phyloP scores from a whole-genome alignment of 106 monocot genomes.

The Acorus calamus region DNA sequence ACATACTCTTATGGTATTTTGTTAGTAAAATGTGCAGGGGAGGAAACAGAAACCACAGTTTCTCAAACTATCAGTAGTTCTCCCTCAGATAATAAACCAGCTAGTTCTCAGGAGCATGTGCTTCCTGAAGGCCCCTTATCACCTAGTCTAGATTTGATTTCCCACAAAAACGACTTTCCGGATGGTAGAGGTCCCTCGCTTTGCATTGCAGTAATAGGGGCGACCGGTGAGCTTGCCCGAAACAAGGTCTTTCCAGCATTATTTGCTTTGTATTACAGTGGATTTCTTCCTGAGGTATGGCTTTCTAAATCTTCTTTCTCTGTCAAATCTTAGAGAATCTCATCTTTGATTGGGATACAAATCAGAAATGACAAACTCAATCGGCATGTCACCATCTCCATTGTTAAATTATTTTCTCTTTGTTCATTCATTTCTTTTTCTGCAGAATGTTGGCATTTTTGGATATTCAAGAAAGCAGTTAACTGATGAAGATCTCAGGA shows the following conservation, averaged over 20 bases:
- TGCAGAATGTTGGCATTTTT: slow-evolving; percentile 84
- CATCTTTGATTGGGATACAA: too few species aligned
- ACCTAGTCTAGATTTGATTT: slow-evolving; percentile 5
- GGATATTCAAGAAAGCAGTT: slow-evolving; percentile 79
- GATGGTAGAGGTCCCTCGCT: slow-evolving; percentile 37
- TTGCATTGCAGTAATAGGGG: slow-evolving; percentile 76
- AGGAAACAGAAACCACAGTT: slow-evolving; percentile 6
- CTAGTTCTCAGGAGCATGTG: slow-evolving; percentile 3
- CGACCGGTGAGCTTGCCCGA: slow-evolving; percentile 79
- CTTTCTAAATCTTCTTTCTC: not conserved
- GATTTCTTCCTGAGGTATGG: slow-evolving; percentile 67
- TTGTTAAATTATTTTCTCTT: not conserved
- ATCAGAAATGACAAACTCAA: too few species aligned
- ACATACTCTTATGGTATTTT: not conserved
- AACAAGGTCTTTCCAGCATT: slow-evolving; percentile 85
- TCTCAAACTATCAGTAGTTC: slow-evolving; percentile 12
- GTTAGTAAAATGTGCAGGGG: slow-evolving; percentile 8
- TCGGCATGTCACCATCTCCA: too few species aligned
- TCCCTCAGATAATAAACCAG: slow-evolving; percentile 14
- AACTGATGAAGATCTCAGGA: slow-evolving; percentile 59
- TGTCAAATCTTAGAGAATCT: too few species aligned
- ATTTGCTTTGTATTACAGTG: slow-evolving; percentile 84
- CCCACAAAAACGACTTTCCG: slow-evolving; percentile 2
- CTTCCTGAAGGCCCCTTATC: slow-evolving; percentile 9
- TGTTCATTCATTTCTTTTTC: not conserved